phyloP scores from a whole-genome alignment of 768 basidiomycete genomes.

The Amanita subjunquillea region DNA sequence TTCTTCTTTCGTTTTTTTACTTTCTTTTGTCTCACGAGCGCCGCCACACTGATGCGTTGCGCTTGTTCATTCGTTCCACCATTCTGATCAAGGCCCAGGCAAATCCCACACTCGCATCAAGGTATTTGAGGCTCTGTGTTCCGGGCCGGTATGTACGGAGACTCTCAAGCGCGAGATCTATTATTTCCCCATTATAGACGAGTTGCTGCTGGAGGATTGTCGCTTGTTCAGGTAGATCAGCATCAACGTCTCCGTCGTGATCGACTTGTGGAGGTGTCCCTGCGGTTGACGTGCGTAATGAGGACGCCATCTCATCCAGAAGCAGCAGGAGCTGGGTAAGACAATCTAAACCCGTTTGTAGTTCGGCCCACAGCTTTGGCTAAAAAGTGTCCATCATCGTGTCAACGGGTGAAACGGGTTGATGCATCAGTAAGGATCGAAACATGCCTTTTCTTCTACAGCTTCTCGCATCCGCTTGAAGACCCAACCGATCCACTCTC shows the following conservation, averaged over 20 bases:
- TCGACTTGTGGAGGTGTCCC: neutral
- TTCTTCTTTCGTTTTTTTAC: constrained; percentile 36
- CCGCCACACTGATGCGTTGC: constrained; percentile 38
- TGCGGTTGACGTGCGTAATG: constrained; percentile 8
- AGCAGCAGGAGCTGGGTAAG: constrained; percentile 86
- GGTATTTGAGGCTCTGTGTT: constrained; percentile 69
- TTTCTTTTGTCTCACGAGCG: constrained; percentile 67
- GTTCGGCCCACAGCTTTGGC: constrained; percentile 91
- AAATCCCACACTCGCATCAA: constrained; percentile 79
- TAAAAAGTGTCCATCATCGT: neutral
- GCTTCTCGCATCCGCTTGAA: constrained; percentile 81
- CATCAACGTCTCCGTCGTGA: constrained; percentile 12
- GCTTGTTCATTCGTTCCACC: constrained; percentile 83
- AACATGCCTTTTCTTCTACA: constrained; percentile 78
- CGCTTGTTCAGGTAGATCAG: constrained; percentile 58
- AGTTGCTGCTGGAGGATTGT: constrained; percentile 80
- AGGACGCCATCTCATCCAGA: constrained; percentile 72
- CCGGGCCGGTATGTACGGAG: constrained; percentile 72
- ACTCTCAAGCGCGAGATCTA: constrained; percentile 79
- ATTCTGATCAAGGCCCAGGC: constrained; percentile 79
- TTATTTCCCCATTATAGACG: constrained; percentile 90
- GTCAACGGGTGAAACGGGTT: constrained; percentile 3
- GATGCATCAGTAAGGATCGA: constrained; percentile 3
- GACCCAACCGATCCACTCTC: constrained; percentile 85
- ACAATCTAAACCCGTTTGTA: constrained; percentile 91